Evolutionary conservation across 306 rosid species (phyloP).

Genomic region (Sphenostylis stenocarpa): DNA sequence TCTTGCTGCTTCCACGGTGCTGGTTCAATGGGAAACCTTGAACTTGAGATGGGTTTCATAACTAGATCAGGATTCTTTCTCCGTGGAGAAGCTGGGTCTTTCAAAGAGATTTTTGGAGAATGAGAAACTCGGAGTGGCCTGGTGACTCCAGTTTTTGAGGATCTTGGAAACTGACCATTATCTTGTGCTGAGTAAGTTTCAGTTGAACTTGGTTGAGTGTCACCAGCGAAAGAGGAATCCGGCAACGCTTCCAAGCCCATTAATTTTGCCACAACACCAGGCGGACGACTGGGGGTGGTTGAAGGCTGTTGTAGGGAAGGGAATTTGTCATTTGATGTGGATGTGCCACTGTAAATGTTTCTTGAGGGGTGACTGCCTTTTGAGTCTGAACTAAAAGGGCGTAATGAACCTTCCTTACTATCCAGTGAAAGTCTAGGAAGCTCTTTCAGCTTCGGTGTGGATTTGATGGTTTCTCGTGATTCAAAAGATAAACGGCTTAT

Average conservation of each 20-base stretch:
- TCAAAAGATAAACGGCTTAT: conserved; percentile 61
- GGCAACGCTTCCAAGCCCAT: conserved; percentile 97
- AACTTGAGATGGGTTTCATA: conserved; percentile 73
- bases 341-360: conserved; percentile 41
- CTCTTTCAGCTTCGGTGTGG: conserved; percentile 62
- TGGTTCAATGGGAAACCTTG: conserved; percentile 79
- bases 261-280: conserved; percentile 85
- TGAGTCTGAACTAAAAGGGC: conserved; percentile 37
- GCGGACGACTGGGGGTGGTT: conserved; percentile 56
- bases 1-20: conserved; percentile 90
- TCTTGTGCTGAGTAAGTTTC: conserved; percentile 39
- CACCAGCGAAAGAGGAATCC: conserved; percentile 42
- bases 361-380: conserved; percentile 39
- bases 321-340: conserved; percentile 42
- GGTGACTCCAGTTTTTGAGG: conserved; percentile 43
- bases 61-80: conserved; percentile 61
- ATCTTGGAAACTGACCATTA: conserved; percentile 32
- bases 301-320: conserved; percentile 41
- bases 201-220: conserved; percentile 35
- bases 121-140: conserved; percentile 50
- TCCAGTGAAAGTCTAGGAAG: conserved; percentile 82
- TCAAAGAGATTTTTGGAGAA: conserved; percentile 50
- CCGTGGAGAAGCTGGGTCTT: conserved; percentile 65
- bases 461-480: conserved; percentile 60
- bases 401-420: conserved; percentile 61